These are phyloP conservation scores for Leishmania aethiopica DNA, from an alignment of 208 protist genomes.

Conservation along the genomic window DNA sequence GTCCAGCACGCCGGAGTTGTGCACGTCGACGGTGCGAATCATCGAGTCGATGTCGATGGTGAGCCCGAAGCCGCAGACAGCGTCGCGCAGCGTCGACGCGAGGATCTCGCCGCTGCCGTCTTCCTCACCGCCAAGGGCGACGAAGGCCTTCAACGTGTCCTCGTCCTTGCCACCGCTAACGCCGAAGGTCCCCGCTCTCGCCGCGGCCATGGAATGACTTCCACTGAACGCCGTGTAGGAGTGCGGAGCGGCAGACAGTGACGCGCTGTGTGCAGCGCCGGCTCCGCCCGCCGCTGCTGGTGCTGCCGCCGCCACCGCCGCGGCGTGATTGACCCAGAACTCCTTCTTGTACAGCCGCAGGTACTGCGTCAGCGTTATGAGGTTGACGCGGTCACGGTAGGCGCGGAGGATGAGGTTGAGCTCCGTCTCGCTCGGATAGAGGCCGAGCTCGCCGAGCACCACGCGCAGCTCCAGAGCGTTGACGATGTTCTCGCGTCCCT, in stretches of 20 bases:
- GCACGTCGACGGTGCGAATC: slow-evolving; percentile 58
- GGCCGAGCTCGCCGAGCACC: slow-evolving; percentile 68
- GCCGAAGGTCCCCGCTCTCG: not conserved
- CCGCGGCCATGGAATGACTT: not conserved
- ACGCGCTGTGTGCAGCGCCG: not conserved
- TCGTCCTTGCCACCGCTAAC: slow-evolving; percentile 28
- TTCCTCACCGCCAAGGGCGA: slow-evolving; percentile 78
- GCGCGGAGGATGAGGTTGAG: slow-evolving; percentile 58
- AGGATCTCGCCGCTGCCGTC: slow-evolving; percentile 64
- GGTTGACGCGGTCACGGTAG: slow-evolving; percentile 63
- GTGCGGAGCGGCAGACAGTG: slow-evolving; percentile 8
- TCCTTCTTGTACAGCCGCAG: slow-evolving; percentile 85
- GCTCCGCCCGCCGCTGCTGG: slow-evolving; percentile 1
- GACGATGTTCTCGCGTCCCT: slow-evolving; percentile 66
- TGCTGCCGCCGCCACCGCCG: not conserved
- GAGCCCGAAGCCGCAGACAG: slow-evolving; percentile 67
- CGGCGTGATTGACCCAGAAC: slow-evolving; percentile 32
- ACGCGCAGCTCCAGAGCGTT: slow-evolving; percentile 73
- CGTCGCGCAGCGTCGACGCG: slow-evolving; percentile 51
- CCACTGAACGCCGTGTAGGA: slow-evolving; percentile 17
- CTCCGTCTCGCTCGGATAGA: slow-evolving; percentile 76
- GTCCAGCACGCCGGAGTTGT: slow-evolving; percentile 53
- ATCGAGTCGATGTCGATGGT: slow-evolving; percentile 80
- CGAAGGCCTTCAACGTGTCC: slow-evolving; percentile 79
- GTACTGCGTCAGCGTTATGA: slow-evolving; percentile 67